Evolutionary conservation across 495 filamentous ascomycete species (phyloP).

Genomic region (Penicillium antarcticum): DNA sequence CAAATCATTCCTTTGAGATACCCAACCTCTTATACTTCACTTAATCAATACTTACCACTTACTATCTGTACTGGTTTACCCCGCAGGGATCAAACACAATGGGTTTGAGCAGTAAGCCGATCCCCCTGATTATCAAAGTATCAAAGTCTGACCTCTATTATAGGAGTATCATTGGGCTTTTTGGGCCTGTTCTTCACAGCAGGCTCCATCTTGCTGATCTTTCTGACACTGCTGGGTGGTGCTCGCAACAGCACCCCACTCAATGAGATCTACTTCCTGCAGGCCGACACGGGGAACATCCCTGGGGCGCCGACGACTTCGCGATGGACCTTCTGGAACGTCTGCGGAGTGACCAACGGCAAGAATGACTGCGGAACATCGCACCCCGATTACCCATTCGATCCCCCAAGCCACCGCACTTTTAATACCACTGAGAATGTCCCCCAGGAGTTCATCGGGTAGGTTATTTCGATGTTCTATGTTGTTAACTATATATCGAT

Average conservation of each 20-base stretch:
- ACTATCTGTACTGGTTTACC: too few relatives aligned
- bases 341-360: constrained; percentile 53
- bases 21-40: background rate
- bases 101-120: constrained; percentile 33
- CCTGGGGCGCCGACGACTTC: constrained; percentile 59
- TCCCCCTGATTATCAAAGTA: background rate
- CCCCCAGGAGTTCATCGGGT: constrained; percentile 55
- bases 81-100: constrained; percentile 16
- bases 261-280: constrained; percentile 76
- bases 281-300: constrained; percentile 68
- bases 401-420: constrained; percentile 55
- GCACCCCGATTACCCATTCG: constrained; percentile 60
- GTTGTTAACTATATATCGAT: background rate
- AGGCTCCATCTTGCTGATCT: constrained; percentile 69
- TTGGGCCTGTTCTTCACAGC: constrained; percentile 73
- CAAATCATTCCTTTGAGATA: background rate
- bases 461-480: constrained; percentile 10
- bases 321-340: constrained; percentile 85
- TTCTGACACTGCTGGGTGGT: constrained; percentile 77
- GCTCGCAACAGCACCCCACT: constrained; percentile 57
- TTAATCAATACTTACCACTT: too few relatives aligned
- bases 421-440: constrained; percentile 57
- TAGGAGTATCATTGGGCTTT: constrained; percentile 51
- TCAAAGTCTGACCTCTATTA: constrained; percentile 1
- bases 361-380: constrained; percentile 53